Conservation (phyloP, 140 eudicot genomes). For the Anethum foeniculum region DNA sequence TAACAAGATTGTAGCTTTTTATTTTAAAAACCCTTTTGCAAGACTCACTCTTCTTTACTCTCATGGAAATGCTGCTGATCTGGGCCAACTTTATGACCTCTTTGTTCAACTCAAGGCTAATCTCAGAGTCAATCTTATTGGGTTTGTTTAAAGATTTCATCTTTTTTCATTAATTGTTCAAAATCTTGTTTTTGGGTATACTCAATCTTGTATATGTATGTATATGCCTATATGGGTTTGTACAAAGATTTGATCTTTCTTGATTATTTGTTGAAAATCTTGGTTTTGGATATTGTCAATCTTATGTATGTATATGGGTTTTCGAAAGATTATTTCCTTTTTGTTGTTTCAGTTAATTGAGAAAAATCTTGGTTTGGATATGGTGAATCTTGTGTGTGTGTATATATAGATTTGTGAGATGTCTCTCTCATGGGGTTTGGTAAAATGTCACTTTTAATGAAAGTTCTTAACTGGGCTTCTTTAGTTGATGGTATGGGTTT, state of each 20-base stretch:
- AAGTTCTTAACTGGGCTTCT: neutral
- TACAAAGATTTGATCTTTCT: neutral
- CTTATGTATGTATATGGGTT: neutral
- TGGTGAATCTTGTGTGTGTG: neutral
- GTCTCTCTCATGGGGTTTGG: slow-evolving; percentile 13
- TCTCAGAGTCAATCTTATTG: slow-evolving; percentile 92
- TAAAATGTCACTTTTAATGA: slow-evolving; percentile 5
- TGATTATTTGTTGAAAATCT: neutral
- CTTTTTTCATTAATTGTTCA: neutral
- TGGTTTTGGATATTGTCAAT: neutral
- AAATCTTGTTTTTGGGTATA: neutral
- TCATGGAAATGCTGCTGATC: slow-evolving; percentile 91
- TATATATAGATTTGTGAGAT: slow-evolving; percentile 4
- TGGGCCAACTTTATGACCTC: slow-evolving; percentile 92
- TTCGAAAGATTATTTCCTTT: neutral
- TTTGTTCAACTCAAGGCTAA: slow-evolving; percentile 94
- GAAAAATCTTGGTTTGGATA: neutral
- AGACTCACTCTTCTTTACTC: slow-evolving; percentile 61
- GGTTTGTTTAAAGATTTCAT: slow-evolving; percentile 30
- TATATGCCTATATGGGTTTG: neutral
- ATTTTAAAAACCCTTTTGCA: slow-evolving; percentile 55
- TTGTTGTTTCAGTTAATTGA: neutral
- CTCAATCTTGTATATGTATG: neutral
- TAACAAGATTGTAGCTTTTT: slow-evolving; percentile 67
- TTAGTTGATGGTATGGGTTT: slow-evolving; percentile 13